Conservation (phyloP, 805 yeast genomes). For the Pichia rugopelliculosa region DNA sequence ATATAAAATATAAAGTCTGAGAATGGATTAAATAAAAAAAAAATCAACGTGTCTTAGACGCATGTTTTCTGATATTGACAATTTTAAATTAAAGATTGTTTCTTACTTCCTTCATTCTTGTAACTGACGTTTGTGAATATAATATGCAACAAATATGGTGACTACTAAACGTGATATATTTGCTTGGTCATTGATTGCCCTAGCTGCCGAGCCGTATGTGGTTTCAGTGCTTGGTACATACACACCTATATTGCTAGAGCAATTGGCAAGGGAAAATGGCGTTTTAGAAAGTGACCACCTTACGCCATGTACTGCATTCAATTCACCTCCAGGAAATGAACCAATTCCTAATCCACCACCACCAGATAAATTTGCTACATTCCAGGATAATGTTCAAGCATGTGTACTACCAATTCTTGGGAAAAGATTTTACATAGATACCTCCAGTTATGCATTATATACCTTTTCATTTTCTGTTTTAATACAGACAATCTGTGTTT, state of each 20-base stretch:
- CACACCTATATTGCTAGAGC: slow-evolving; percentile 64
- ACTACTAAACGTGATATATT: slow-evolving; percentile 9
- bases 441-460: slow-evolving; percentile 67
- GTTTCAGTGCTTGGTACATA: slow-evolving; percentile 76
- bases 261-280: slow-evolving; percentile 66
- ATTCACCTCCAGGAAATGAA: slow-evolving; percentile 16
- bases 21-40: no score
- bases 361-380: slow-evolving; percentile 10
- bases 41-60: not conserved
- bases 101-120: no score
- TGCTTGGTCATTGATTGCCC: slow-evolving; percentile 14
- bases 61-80: no score
- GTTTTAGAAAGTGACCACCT: slow-evolving; percentile 53
- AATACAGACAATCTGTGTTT: slow-evolving; percentile 62
- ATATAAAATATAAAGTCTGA: no score
- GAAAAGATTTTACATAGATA: slow-evolving; percentile 44
- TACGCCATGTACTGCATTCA: slow-evolving; percentile 38
- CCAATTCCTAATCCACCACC: slow-evolving; percentile 31
- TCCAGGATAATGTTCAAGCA: slow-evolving; percentile 4
- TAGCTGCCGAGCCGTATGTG: slow-evolving; percentile 70
- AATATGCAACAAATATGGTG: not conserved
- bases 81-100: no score
- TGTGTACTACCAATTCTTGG: slow-evolving; percentile 30
- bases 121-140: no score
- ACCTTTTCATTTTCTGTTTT: slow-evolving; percentile 67